Percentiles rank a stretch among this genome's conserved stretches.
These are phyloP conservation scores for Gloeopeniophorella convolvens DNA, from an alignment of 768 basidiomycete species.

Conservation along the genomic window DNA sequence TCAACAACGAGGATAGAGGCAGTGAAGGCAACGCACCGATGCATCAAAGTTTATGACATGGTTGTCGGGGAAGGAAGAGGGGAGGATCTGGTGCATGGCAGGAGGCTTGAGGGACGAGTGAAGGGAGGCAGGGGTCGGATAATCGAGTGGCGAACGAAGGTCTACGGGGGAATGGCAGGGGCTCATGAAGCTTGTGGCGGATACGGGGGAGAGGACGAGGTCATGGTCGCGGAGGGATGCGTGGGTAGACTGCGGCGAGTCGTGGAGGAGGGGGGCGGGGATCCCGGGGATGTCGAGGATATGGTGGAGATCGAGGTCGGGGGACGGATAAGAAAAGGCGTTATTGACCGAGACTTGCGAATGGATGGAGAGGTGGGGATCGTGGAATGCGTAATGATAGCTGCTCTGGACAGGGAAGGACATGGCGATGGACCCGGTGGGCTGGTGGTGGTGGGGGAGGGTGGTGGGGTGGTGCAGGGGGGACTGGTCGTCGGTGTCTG, in stretches of 20 bases:
- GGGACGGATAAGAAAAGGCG: conserved; percentile 13
- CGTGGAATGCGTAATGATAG: conserved; percentile 18
- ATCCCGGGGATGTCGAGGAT: conserved; percentile 17
- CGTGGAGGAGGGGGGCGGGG: conserved; percentile 7
- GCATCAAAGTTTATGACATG: conserved; percentile 23
- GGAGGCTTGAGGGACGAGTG: conserved; percentile 13
- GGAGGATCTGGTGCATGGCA: conserved; percentile 17
- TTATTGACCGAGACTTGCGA: neutral
- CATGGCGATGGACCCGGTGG: conserved; percentile 5
- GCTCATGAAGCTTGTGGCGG: conserved; percentile 16
- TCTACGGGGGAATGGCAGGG: conserved; percentile 22
- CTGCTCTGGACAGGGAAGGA: conserved; percentile 16
- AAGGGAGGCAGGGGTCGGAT: conserved; percentile 14
- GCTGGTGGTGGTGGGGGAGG: neutral
- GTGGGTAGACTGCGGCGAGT: conserved; percentile 1
- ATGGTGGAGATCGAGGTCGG: conserved; percentile 14
- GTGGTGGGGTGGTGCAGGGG: neutral
- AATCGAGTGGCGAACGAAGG: conserved; percentile 17
- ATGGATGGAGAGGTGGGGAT: conserved; percentile 12
- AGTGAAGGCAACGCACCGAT: conserved; percentile 14
- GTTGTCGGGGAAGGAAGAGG: conserved; percentile 21
- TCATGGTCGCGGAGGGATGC: conserved; percentile 14
- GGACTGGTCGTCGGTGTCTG: conserved; percentile 5
- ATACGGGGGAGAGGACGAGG: conserved; percentile 15
- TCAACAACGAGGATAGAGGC: neutral